Conservation (phyloP, 1,139 yeast genomes). For the Blastobotrys aristatus region DNA sequence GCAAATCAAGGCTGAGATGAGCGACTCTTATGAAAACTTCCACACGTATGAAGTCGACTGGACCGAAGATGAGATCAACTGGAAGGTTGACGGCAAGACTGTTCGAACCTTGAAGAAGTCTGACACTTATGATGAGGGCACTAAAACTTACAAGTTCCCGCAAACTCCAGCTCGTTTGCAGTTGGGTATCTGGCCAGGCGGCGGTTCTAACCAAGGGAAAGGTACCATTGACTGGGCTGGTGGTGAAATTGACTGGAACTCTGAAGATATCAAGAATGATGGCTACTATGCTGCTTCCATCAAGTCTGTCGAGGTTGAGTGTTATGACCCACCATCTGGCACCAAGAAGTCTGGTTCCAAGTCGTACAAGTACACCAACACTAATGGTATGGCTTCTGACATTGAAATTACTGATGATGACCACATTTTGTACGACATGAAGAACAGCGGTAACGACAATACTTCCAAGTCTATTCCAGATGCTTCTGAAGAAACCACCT, state of each 20-base stretch:
- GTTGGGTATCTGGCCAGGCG: constrained; percentile 92
- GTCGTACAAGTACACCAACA: constrained; percentile 50
- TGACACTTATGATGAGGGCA: constrained; percentile 65
- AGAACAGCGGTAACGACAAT: constrained; percentile 52
- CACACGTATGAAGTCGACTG: constrained; percentile 83
- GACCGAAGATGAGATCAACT: constrained; percentile 64
- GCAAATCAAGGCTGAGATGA: constrained; percentile 42
- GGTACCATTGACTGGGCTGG: constrained; percentile 97
- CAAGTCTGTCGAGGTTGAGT: constrained; percentile 53
- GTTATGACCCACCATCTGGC: constrained; percentile 66
- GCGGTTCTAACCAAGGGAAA: constrained; percentile 52
- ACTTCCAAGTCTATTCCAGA: constrained; percentile 18
- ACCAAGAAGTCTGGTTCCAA: constrained; percentile 43
- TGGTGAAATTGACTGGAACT: constrained; percentile 79
- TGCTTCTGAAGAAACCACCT: constrained; percentile 21
- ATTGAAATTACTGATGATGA: constrained; percentile 55
- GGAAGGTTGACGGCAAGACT: constrained; percentile 69
- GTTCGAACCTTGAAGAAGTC: constrained; percentile 63
- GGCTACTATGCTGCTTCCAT: constrained; percentile 76
- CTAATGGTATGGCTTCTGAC: constrained; percentile 43
- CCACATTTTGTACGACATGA: constrained; percentile 53
- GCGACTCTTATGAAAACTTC: constrained; percentile 57
- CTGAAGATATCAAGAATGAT: constrained; percentile 62
- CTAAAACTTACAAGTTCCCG: constrained; percentile 59
- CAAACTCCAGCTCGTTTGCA: constrained; percentile 89